A percentile compares a stretch with the other conserved stretches of the same genome.
phyloP scores from a whole-genome alignment of 805 yeast species.

The Torulaspora gathmanii region DNA sequence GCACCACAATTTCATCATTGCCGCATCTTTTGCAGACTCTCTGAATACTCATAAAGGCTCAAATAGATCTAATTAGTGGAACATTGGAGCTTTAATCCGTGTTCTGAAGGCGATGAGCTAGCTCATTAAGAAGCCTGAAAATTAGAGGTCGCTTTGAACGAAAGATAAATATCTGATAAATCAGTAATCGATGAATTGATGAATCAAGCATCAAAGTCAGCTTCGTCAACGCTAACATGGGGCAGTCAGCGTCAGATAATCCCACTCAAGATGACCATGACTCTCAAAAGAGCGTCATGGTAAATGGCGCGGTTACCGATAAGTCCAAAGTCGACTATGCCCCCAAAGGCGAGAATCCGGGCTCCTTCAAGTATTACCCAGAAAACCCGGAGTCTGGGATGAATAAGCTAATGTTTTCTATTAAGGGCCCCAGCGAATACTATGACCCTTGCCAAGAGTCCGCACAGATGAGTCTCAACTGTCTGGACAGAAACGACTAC shows the following conservation, averaged over 20 bases:
- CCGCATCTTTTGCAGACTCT: conserved; percentile 1
- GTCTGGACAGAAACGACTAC: conserved; percentile 73
- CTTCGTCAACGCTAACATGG: background rate
- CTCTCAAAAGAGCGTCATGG: background rate
- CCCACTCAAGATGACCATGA: background rate
- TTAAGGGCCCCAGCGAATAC: conserved; percentile 75
- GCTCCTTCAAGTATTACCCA: conserved; percentile 47
- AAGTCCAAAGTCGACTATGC: conserved; percentile 23
- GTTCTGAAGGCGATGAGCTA: conserved; percentile 13
- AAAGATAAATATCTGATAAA: background rate
- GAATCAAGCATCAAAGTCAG: background rate
- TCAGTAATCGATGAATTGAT: background rate
- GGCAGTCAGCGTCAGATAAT: background rate
- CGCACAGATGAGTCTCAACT: conserved; percentile 77
- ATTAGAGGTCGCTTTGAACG: conserved; percentile 1
- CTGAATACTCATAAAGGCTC: background rate
- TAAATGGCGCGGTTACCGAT: conserved; percentile 10
- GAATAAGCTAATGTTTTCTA: conserved; percentile 63
- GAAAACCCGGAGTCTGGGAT: conserved; percentile 75
- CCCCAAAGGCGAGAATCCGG: conserved; percentile 19
- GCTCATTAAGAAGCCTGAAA: conserved; percentile 2
- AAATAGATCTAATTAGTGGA: too few species aligned
- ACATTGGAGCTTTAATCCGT: background rate
- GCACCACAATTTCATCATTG: background rate
- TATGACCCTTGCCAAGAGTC: conserved; percentile 93